Percentiles rank a stretch among this genome's conserved stretches.
Conservation (phyloP, 2,329 filamentous ascomycete species). For the Lachnellula arida region DNA sequence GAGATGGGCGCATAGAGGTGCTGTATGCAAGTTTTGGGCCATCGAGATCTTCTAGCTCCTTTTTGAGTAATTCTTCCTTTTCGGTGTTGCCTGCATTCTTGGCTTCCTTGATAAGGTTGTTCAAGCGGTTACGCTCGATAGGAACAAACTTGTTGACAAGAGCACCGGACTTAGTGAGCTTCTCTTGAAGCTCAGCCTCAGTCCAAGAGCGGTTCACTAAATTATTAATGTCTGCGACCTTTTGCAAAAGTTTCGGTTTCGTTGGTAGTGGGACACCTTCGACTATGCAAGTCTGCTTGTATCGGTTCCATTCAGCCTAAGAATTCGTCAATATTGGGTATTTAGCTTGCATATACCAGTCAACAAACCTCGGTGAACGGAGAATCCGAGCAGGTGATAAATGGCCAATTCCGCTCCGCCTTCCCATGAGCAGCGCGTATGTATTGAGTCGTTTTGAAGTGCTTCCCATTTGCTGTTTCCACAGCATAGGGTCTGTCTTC, state of each 20-base stretch:
- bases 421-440: conserved; percentile 78
- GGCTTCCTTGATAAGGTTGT: conserved; percentile 62
- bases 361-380: conserved; percentile 70
- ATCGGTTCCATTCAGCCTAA: conserved; percentile 75
- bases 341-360: neutral
- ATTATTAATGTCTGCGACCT: conserved; percentile 75
- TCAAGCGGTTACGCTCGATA: conserved; percentile 63
- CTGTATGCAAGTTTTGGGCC: conserved; percentile 70
- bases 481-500: conserved; percentile 81
- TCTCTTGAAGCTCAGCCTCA: conserved; percentile 74
- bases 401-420: conserved; percentile 78
- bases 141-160: conserved; percentile 63
- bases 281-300: conserved; percentile 66
- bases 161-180: conserved; percentile 66
- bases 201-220: conserved; percentile 79
- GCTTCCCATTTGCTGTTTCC: conserved; percentile 66
- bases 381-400: conserved; percentile 83
- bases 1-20: conserved; percentile 53
- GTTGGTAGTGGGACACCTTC: conserved; percentile 72
- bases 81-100: conserved; percentile 58
- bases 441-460: conserved; percentile 82
- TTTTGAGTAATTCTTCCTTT: conserved; percentile 49
- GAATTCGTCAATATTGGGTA: conserved; percentile 10
- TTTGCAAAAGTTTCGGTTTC: conserved; percentile 61
- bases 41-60: conserved; percentile 58